These are phyloP conservation scores for Beauveria australis DNA, from an alignment of 2,329 filamentous ascomycete genomes.

Conservation along the genomic window DNA sequence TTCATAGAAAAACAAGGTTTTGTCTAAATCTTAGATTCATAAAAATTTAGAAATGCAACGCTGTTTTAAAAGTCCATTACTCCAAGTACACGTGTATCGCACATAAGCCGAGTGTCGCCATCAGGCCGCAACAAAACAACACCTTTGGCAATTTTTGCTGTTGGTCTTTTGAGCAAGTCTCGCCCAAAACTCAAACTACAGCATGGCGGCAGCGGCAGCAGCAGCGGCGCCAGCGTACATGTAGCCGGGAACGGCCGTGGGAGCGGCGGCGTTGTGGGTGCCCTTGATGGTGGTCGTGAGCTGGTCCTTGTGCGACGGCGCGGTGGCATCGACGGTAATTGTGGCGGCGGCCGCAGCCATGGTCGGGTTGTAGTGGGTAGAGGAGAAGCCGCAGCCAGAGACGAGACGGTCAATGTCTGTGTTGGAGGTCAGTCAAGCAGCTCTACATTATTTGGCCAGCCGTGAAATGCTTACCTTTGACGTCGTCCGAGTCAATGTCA, in stretches of 20 bases:
- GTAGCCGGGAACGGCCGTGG: slow-evolving; percentile 2
- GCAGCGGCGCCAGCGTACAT: slow-evolving; percentile 10
- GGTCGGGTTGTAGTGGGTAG: slow-evolving; percentile 21
- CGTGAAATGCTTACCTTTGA: slow-evolving; percentile 15
- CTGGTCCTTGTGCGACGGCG: slow-evolving; percentile 24
- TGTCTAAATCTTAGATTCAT: not conserved
- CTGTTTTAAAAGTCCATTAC: not conserved
- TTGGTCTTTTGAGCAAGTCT: not conserved
- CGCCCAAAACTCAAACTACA: not conserved
- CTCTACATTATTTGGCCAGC: too few species aligned
- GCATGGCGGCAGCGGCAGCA: not conserved
- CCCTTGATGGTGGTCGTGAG: slow-evolving; percentile 27
- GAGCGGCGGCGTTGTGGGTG: slow-evolving; percentile 7
- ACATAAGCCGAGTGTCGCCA: not conserved
- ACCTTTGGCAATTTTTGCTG: not conserved
- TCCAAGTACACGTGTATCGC: not conserved
- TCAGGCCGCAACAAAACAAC: not conserved
- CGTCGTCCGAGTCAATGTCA: slow-evolving; percentile 13
- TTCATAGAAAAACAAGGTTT: not conserved
- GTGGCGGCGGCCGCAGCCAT: slow-evolving; percentile 17
- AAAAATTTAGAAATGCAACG: slow-evolving; percentile 5
- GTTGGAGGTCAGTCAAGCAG: not conserved
- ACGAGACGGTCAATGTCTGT: slow-evolving; percentile 29
- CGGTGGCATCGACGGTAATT: slow-evolving; percentile 24
- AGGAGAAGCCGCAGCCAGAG: slow-evolving; percentile 26